A percentile compares a stretch with the other conserved stretches of the same genome.
phyloP scores from a whole-genome alignment of 305 asterid genomes.

The Rubia balearica region DNA sequence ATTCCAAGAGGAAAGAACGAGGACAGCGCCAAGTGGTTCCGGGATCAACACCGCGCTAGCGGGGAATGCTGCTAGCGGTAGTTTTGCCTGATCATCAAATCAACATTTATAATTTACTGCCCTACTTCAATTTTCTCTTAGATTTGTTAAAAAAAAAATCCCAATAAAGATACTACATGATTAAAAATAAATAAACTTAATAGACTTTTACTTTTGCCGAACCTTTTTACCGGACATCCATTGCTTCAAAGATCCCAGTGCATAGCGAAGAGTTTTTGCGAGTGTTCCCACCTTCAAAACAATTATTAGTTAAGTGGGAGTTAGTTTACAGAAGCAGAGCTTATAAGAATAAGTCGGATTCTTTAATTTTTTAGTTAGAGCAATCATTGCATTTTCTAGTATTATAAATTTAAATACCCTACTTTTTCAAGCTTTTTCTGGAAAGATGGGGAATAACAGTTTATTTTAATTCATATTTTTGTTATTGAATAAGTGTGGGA shows the following conservation, averaged over 20 bases:
- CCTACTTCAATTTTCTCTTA: neutral
- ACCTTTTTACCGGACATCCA: conserved; percentile 71
- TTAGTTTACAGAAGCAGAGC: too few species aligned
- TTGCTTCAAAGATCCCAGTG: conserved; percentile 41
- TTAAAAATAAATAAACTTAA: too few species aligned
- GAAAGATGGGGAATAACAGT: too few species aligned
- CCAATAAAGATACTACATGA: neutral
- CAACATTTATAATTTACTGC: neutral
- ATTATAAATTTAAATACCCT: too few species aligned
- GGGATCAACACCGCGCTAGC: conserved; percentile 53
- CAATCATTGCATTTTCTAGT: too few species aligned
- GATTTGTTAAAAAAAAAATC: neutral
- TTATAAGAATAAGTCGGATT: too few species aligned
- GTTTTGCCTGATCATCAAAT: conserved; percentile 38
- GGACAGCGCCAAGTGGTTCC: conserved; percentile 82
- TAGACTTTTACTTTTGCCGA: neutral
- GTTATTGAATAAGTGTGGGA: too few species aligned
- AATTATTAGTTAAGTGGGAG: neutral
- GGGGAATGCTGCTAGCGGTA: conserved; percentile 76
- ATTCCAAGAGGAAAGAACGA: conserved; percentile 71
- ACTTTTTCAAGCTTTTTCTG: too few species aligned
- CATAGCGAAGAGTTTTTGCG: conserved; percentile 48
- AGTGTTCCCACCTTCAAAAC: conserved; percentile 51
- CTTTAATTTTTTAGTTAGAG: too few species aligned
- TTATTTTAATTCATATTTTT: too few species aligned